Evolutionary conservation across 208 protist species (phyloP), one percentile per base, ranked within the genome.

Genomic region (Histomonas meleagridis): DNA sequence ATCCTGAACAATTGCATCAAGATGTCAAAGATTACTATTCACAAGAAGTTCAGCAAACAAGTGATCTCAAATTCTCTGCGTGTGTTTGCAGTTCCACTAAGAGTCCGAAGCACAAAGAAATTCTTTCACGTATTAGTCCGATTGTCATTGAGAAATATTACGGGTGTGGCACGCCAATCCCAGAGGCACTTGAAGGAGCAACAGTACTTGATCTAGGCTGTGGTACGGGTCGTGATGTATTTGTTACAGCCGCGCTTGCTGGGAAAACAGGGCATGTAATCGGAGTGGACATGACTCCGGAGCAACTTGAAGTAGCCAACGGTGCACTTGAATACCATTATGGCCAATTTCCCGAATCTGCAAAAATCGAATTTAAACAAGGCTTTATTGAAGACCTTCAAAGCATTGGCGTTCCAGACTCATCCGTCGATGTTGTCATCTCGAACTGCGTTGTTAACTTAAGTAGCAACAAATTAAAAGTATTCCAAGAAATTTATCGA

Each of bases 401-500:
- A n/a, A 26, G 28, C 1, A 12, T 5, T 16, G 35, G 35, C 18
- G 60, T 92, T 53, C 26, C 18, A 0, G 62, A 90, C 40, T 46
- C 94, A 4, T 78, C 48, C 12, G 46, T 91, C 46, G 93, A 94
- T 91, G 40, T 94, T 38, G 92, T 94, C 28, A 86, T 94, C 43
- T 92, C 72, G 51, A 94, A 94, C 92, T 94, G 93, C 65, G 93
- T 94, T 26, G 57, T 94, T 62, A 94, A 94, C 92, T 91, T 94
- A 46, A 91, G 65, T 32, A 91, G 92, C 18, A 81, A 93, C 55
- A 94, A 94, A 90, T 78, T 57, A 32, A 0, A 78, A 28, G 92
- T 94, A 14, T 76, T 93, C 62, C 10, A 46, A 35, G 49, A 86
- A 72, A 91, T 93, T 40, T 93, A 51, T 26, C 10, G 79, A 32